These are phyloP conservation scores for Alternaria sp. DNA, from an alignment of 2,329 filamentous ascomycete species.

Conservation along the genomic window DNA sequence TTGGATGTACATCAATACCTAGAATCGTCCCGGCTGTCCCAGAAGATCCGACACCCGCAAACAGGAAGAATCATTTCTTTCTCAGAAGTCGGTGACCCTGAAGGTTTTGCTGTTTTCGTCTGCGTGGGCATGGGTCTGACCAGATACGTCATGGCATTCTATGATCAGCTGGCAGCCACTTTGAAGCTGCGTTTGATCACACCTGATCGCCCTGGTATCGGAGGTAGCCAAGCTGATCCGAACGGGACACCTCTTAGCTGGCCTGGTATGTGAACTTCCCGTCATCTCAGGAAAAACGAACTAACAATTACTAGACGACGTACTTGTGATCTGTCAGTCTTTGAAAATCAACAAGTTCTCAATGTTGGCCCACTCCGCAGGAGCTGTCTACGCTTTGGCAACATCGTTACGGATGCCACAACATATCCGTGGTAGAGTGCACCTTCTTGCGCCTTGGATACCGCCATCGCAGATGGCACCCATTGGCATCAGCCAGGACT, in stretches of 20 bases:
- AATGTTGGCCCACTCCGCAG: conserved; percentile 92
- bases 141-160: conserved; percentile 94
- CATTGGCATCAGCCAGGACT: conserved; percentile 69
- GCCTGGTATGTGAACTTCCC: conserved; percentile 70
- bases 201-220: conserved; percentile 90
- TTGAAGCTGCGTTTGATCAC: conserved; percentile 90
- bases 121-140: conserved; percentile 98
- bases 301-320: conserved; percentile 66
- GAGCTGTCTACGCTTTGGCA: conserved; percentile 95
- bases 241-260: conserved; percentile 90
- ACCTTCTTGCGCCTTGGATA: conserved; percentile 95
- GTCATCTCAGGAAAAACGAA: conserved; percentile 47
- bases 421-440: conserved; percentile 91
- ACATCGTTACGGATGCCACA: conserved; percentile 96
- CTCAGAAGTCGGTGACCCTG: conserved; percentile 92
- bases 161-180: conserved; percentile 90
- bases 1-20: conserved; percentile 86
- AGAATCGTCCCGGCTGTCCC: conserved; percentile 80
- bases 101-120: conserved; percentile 91
- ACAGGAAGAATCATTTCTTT: conserved; percentile 91
- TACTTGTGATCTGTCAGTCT: conserved; percentile 90
- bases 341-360: conserved; percentile 96
- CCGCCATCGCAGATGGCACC: conserved; percentile 70
- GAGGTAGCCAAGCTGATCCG: conserved; percentile 84
- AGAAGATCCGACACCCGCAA: conserved; percentile 84